A percentile compares a stretch with the other conserved stretches of the same genome.
Conservation (phyloP, 148 eudicot species). For the Rhododendron griersonianum region DNA sequence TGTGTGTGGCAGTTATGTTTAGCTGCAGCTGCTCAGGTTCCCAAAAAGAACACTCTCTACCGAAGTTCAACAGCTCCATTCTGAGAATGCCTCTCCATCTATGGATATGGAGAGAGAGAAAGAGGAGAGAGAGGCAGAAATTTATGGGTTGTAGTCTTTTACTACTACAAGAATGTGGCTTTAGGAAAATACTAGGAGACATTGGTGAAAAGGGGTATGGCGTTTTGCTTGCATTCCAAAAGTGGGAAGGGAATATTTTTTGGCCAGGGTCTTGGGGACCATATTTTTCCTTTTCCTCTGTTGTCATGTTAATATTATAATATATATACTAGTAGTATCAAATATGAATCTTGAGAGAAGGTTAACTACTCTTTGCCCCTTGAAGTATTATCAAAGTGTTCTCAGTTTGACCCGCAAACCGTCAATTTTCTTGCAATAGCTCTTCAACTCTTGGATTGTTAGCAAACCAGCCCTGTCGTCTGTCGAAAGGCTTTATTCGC, state of each 20-base stretch:
- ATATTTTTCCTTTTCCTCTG: not conserved
- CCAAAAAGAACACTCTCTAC: slow-evolving; percentile 26
- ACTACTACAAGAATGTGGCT: not conserved
- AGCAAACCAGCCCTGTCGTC: not conserved
- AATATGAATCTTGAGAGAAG: not conserved
- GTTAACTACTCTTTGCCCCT: not conserved
- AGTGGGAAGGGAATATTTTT: not conserved
- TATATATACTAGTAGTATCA: too few species aligned
- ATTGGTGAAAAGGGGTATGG: not conserved
- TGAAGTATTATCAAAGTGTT: not conserved
- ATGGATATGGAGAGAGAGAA: not conserved
- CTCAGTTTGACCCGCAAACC: not conserved
- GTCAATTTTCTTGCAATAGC: not conserved
- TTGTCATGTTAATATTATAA: not conserved
- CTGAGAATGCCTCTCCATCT: slow-evolving; percentile 9
- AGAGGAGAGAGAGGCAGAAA: not conserved
- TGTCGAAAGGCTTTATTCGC: not conserved
- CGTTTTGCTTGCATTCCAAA: not conserved
- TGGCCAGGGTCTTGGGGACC: not conserved
- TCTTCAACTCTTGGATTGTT: not conserved
- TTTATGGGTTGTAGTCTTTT: not conserved
- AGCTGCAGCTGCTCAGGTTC: slow-evolving; percentile 23
- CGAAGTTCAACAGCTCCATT: slow-evolving; percentile 43
- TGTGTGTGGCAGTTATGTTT: slow-evolving; percentile 13
- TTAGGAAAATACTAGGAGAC: not conserved